Conservation (phyloP, 176 grass and related monocot genomes). For the barley (Hordeum vulgare) region DNA sequence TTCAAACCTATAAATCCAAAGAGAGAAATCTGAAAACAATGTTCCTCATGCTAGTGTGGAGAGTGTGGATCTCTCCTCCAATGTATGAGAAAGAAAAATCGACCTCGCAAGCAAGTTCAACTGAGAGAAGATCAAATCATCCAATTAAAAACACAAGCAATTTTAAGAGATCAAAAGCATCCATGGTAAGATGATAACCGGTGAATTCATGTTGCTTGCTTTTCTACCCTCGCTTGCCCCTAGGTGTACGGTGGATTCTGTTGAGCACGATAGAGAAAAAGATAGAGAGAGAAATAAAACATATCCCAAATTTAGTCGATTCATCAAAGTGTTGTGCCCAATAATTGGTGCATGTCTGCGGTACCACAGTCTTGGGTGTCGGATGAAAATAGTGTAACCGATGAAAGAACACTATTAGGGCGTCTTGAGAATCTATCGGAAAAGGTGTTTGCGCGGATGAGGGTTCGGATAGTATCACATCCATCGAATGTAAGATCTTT, state of each 20-base stretch:
- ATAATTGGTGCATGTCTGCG: conserved; percentile 10
- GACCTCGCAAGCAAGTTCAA: neutral
- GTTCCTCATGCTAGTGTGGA: too few species aligned
- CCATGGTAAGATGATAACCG: neutral
- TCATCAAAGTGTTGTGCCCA: neutral
- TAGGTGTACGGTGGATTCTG: neutral
- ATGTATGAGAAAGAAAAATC: neutral
- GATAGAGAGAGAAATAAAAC: neutral
- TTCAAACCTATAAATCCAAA: too few species aligned
- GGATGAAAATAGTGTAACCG: too few species aligned
- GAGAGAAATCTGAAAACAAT: too few species aligned
- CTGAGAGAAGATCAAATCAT: neutral
- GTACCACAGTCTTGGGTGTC: too few species aligned
- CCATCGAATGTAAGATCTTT: too few species aligned
- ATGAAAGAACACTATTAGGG: too few species aligned
- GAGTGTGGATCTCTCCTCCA: too few species aligned
- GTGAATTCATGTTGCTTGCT: neutral
- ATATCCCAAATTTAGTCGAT: neutral
- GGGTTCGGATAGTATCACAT: too few species aligned
- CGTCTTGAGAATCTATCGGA: too few species aligned
- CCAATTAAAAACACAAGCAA: neutral
- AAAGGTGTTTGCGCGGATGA: too few species aligned
- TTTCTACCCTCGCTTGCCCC: neutral
- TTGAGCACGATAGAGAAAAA: too few species aligned
- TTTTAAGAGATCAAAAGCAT: neutral